These are phyloP conservation scores for Neonectria magnoliae DNA, from an alignment of 2,329 filamentous ascomycete genomes.

Conservation along the genomic window DNA sequence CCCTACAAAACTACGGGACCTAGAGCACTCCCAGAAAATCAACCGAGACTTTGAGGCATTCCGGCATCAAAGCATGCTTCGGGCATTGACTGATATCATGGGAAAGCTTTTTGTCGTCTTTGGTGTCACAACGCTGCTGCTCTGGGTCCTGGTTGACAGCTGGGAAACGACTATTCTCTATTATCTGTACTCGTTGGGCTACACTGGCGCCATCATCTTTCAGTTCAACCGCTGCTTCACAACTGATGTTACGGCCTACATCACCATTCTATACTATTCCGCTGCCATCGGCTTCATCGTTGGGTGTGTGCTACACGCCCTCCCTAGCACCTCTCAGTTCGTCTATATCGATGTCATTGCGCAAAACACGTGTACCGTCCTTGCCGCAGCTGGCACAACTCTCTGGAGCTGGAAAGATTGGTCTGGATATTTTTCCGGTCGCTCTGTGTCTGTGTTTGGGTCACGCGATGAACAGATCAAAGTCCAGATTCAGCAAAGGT, in stretches of 20 bases:
- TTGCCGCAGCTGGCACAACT: constrained; percentile 23
- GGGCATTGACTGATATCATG: constrained; percentile 16
- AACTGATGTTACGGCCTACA: constrained; percentile 16
- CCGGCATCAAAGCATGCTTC: constrained; percentile 24
- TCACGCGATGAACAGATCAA: not conserved
- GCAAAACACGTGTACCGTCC: constrained; percentile 20
- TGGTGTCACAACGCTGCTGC: constrained; percentile 18
- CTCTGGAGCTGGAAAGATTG: constrained; percentile 24
- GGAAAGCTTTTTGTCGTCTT: constrained; percentile 23
- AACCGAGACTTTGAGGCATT: constrained; percentile 11
- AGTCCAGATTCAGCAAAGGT: constrained; percentile 1
- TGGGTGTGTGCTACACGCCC: constrained; percentile 21
- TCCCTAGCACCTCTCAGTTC: constrained; percentile 15
- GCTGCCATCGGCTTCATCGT: constrained; percentile 21
- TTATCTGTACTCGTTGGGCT: constrained; percentile 23
- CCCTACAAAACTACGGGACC: constrained; percentile 16
- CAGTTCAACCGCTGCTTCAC: constrained; percentile 31
- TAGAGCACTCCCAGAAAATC: constrained; percentile 16
- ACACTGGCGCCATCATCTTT: constrained; percentile 23
- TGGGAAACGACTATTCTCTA: constrained; percentile 23
- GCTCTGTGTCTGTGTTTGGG: not conserved
- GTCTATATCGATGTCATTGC: constrained; percentile 24
- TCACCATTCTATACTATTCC: constrained; percentile 20
- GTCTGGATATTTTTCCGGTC: not conserved
- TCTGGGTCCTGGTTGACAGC: constrained; percentile 20